Base-by-base conservation (phyloP, 352 stramenopile species). In the Salisapilia sapeloensis region DNA sequence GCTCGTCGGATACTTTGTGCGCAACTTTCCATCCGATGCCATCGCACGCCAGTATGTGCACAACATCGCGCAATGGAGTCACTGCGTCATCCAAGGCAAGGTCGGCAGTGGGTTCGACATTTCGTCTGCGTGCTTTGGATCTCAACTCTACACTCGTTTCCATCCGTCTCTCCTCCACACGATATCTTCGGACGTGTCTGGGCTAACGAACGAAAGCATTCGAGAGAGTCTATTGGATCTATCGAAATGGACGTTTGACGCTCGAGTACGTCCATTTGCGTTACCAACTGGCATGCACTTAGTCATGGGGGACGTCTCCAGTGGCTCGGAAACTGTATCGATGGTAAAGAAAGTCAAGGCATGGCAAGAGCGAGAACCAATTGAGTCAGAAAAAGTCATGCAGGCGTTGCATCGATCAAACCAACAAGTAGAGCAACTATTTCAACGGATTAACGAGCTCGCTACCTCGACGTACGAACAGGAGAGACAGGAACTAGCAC, bases 101-200 rank as follows among this genome's bases (percentile, higher is more conserved):
- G 82, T 98, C n/a, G 93, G 93, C 23, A 96, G 82, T 39, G 93
- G 93, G 4, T 98, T 98, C 57, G 93, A 98, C 55, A 86, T 98
- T 4, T 93, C 80, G 7, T 67, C 86, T 0, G 93, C 93, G 9
- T 86, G 82, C 26, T 95, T 92, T 47, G 92, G 93, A 8, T 96
- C 81, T 9, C 89, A 97, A 42, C 56, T 77, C n/a, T 97, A 97
- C 62, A 80, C 65, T 15, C 63, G 89, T 23, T 97, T 97, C 42
- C 69, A 60, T 2, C 49, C 57, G 0, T 56, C 61, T 19, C 40
- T 66, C 21, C 53, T 93, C 13, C 49, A 66, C 10, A 20, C 33
- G 15, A 84, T 86, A 26, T 65, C 50, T 11, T 44, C 45, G 0
- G 31, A 42, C 4, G 14, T n/a, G n/a, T n/a, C n/a, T n/a, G n/a